Evolutionary conservation across 2,329 filamentous ascomycete species (phyloP).

Genomic region (Scleromitrula shiraiana): DNA sequence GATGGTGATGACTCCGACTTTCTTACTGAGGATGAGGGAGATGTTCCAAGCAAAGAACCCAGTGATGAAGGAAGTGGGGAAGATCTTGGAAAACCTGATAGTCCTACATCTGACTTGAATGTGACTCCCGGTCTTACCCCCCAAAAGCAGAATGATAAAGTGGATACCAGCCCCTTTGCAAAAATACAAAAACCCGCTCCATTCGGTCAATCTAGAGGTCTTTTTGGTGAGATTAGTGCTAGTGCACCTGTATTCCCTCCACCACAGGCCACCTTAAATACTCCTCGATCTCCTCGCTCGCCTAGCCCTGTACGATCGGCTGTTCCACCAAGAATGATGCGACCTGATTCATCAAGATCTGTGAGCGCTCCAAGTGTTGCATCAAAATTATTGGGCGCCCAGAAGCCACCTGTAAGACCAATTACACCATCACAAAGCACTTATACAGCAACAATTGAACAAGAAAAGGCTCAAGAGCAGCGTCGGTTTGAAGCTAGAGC

Average conservation of each 20-base stretch:
- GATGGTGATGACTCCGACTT: slow-evolving; percentile 27
- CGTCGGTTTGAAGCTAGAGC: slow-evolving; percentile 35
- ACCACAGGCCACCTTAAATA: slow-evolving; percentile 42
- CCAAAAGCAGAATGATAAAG: slow-evolving; percentile 37
- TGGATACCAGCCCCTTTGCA: slow-evolving; percentile 32
- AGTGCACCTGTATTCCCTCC: slow-evolving; percentile 47
- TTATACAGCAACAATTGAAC: slow-evolving; percentile 19
- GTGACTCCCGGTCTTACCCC: slow-evolving; percentile 46
- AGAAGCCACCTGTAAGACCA: slow-evolving; percentile 43
- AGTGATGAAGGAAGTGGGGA: slow-evolving; percentile 53
- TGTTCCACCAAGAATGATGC: slow-evolving; percentile 41
- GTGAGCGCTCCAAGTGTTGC: slow-evolving; percentile 54
- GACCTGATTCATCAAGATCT: slow-evolving; percentile 46
- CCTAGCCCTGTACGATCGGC: slow-evolving; percentile 62
- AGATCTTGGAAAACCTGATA: slow-evolving; percentile 57
- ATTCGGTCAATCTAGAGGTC: slow-evolving; percentile 28
- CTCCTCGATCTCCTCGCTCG: slow-evolving; percentile 63
- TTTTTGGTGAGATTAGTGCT: slow-evolving; percentile 49
- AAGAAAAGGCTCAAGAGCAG: slow-evolving; percentile 24
- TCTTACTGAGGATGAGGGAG: slow-evolving; percentile 30
- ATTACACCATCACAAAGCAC: slow-evolving; percentile 36
- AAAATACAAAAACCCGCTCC: slow-evolving; percentile 39
- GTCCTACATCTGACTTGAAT: slow-evolving; percentile 39
- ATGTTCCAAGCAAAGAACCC: slow-evolving; percentile 37
- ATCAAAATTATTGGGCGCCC: slow-evolving; percentile 40